Percentiles rank a stretch among this genome's conserved stretches.
phyloP scores from a whole-genome alignment of 805 yeast species.

The Candida montana region DNA sequence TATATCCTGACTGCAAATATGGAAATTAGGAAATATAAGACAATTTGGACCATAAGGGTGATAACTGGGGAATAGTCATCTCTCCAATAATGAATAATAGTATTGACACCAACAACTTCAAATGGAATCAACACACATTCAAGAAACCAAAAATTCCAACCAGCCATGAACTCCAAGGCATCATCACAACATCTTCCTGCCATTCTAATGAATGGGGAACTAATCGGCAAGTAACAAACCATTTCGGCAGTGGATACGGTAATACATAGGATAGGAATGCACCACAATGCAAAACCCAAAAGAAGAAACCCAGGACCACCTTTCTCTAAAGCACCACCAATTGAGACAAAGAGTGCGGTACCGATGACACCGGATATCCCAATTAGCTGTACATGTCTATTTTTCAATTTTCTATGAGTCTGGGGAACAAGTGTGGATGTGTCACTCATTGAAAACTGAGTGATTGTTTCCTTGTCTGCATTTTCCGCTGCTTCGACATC shows the following conservation, averaged over 20 bases:
- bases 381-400: slow-evolving; percentile 72
- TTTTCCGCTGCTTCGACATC: neutral
- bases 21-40: slow-evolving; percentile 57
- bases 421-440: slow-evolving; percentile 19
- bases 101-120: slow-evolving; percentile 76
- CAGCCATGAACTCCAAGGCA: slow-evolving; percentile 68
- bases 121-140: slow-evolving; percentile 77
- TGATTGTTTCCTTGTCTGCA: neutral
- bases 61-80: slow-evolving; percentile 70
- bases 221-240: slow-evolving; percentile 69
- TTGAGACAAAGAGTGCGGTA: slow-evolving; percentile 70
- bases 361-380: slow-evolving; percentile 83
- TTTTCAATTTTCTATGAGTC: slow-evolving; percentile 46
- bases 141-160: slow-evolving; percentile 76
- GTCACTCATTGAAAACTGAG: slow-evolving; percentile 16
- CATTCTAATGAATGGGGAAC: slow-evolving; percentile 70
- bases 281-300: slow-evolving; percentile 64
- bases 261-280: slow-evolving; percentile 59
- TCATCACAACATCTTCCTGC: slow-evolving; percentile 74
- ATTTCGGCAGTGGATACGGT: slow-evolving; percentile 74
- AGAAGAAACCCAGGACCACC: slow-evolving; percentile 71
- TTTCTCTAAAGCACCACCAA: slow-evolving; percentile 54
- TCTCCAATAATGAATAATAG: slow-evolving; percentile 78
- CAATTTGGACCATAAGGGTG: slow-evolving; percentile 60
- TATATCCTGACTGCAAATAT: slow-evolving; percentile 67